Evolutionary conservation across 2,329 filamentous ascomycete species (phyloP).

Genomic region (Fusarium goolgardi): DNA sequence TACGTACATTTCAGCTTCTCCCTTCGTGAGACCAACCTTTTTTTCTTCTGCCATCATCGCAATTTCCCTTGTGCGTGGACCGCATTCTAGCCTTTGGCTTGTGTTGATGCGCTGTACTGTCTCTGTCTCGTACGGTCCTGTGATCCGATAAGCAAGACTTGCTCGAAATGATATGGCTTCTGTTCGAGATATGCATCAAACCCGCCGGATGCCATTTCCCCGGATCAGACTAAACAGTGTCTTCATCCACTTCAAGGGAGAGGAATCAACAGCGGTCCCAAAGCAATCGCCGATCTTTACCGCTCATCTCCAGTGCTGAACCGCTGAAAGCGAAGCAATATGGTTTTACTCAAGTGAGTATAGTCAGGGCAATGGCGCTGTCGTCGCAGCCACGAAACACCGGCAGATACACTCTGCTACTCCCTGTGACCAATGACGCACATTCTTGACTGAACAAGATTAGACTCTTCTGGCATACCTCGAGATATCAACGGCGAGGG

Average conservation of each 20-base stretch:
- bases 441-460: slow-evolving; percentile 7
- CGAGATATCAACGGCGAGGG: neutral
- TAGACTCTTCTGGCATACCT: slow-evolving; percentile 18
- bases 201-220: slow-evolving; percentile 2
- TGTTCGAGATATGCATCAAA: slow-evolving; percentile 7
- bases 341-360: slow-evolving; percentile 28
- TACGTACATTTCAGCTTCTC: slow-evolving; percentile 29
- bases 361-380: slow-evolving; percentile 12
- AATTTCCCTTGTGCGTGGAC: slow-evolving; percentile 18
- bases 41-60: slow-evolving; percentile 3
- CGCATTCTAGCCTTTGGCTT: neutral
- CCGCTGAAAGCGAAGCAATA: slow-evolving; percentile 10
- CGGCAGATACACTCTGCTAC: slow-evolving; percentile 10
- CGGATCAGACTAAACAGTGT: slow-evolving; percentile 23
- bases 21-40: slow-evolving; percentile 24
- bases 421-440: slow-evolving; percentile 29
- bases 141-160: neutral
- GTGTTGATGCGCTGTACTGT: slow-evolving; percentile 1
- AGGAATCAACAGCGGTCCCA: neutral
- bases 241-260: slow-evolving; percentile 8
- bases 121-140: neutral
- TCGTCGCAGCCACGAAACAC: slow-evolving; percentile 18
- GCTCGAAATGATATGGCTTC: neutral
- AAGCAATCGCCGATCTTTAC: slow-evolving; percentile 6
- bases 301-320: neutral